Evolutionary conservation across 2,329 filamentous ascomycete species (phyloP), one percentile per base, ranked within the genome.

Genomic region (Pezicula carpinea): DNA sequence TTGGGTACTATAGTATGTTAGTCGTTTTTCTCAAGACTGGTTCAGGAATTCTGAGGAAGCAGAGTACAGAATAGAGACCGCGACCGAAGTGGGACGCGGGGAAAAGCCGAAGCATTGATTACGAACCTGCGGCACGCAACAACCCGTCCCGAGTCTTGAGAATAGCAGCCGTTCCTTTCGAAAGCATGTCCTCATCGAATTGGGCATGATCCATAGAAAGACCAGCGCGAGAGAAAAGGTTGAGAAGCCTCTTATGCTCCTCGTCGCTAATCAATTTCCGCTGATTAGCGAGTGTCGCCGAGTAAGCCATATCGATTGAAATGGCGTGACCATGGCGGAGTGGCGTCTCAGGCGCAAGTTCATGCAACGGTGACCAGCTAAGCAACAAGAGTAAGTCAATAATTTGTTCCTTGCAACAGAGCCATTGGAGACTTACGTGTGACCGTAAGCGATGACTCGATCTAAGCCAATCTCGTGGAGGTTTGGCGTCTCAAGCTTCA

Each of bases 241-340:
- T 76, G 15, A 87, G 67, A 1, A 87, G 66, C 15, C 82, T 74
- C 21, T 66, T 70, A 60, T 87, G 81, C 53, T 87, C 82, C 1
- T 69, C 71, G 38, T 79, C 69, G 17, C 71, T 74, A 8, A 88
- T 71, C 0, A 85, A 68, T 4, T 80, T 79, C 14, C 80, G 76
- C 49, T 72, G 64, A 59, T 82, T 76, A n/a, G 83, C 81, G 3
- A 88, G 71, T 0, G 84, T 87, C 0, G 83, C 83, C 0, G 82
- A 85, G 66, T 83, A 88, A 0, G 83, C 84, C 84, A 88, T 88
- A 62, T 87, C 84, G 51, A 87, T 85, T 2, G 81, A 85, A 55
- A 88, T 87, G 54, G 84, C 83, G 59, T 88, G 84, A 3, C 84
- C 84, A 61, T 88, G 85, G 35, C 83, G 79, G 36, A 87, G 75